Evolutionary conservation across 2,329 filamentous ascomycete species (phyloP), one percentile per base, ranked within the genome.

Genomic region (Trichoderma sp.): DNA sequence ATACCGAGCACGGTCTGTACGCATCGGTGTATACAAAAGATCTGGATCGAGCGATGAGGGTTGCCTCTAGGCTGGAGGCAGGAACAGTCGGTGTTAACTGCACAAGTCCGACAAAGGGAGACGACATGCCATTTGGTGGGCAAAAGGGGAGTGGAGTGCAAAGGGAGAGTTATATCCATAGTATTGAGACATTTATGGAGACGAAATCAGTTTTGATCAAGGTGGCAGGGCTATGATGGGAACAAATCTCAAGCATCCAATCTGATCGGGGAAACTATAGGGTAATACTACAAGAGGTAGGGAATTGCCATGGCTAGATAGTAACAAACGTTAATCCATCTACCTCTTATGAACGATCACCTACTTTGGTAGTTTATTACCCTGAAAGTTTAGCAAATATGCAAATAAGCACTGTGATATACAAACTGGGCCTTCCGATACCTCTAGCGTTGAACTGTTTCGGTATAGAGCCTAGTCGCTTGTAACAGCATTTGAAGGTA

Each of bases 11-110:
- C 72, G 87, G 87, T 9, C 81, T 89, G 0, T 85, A 86, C 4
- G 84, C 84, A 3, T 84, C 87, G 0, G 79, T 90, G 6, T 90
- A 88, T 73, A 89, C 87, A 0, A 80, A 85, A 74, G 84, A 88
- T 75, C 82, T 89, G 55, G 81, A 75, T 17, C 76, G 76, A 62
- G 81, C 81, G 15, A 79, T 81, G 73, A 78, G 74, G 70, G 77
- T 82, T 11, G 79, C 84, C 59, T 84, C 84, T 59, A 87, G 84
- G 55, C 84, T 89, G 36, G 85, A 89, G 77, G 84, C 86, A 8
- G 87, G 87, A 12, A 82, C 81, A 78, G 79, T 82, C n/a, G 82
- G 78, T 75, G 79, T 82, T 70, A 82, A 82, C 72, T 78, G 77
- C 0, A 77, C 77, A 6, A 74, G 74, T 73, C 76, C 0, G 75